Conservation (phyloP, 352 stramenopile genomes). For the Globisporangium alternatum region DNA sequence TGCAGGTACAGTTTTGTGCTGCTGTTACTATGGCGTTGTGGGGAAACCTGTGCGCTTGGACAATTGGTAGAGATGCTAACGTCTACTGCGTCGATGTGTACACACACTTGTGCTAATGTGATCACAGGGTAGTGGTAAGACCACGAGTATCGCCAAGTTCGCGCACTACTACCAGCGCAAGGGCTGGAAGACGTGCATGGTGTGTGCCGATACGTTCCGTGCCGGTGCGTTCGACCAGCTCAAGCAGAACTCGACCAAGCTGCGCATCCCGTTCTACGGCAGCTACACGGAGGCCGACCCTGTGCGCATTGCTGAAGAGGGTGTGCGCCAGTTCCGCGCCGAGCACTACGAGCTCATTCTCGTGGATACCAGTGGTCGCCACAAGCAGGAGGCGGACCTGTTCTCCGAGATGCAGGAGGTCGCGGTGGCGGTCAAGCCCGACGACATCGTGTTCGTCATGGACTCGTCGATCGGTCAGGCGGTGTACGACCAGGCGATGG, state of each 20-base stretch:
- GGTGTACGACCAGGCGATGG: slow-evolving; percentile 95
- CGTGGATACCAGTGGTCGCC: slow-evolving; percentile 98
- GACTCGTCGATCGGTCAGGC: slow-evolving; percentile 99
- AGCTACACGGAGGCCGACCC: slow-evolving; percentile 98
- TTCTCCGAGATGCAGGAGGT: slow-evolving; percentile 99
- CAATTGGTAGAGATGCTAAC: neutral
- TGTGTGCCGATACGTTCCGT: slow-evolving; percentile 99
- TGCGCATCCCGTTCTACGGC: slow-evolving; percentile 98
- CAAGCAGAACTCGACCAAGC: slow-evolving; percentile 99
- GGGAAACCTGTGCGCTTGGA: neutral
- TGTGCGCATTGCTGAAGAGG: slow-evolving; percentile 97
- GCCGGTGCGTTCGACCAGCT: slow-evolving; percentile 99
- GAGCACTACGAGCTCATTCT: slow-evolving; percentile 99
- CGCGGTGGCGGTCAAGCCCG: slow-evolving; percentile 90
- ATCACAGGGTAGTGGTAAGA: slow-evolving; percentile 97
- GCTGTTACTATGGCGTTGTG: neutral
- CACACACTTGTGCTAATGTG: neutral
- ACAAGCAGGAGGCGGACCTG: slow-evolving; percentile 97
- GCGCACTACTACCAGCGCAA: slow-evolving; percentile 98
- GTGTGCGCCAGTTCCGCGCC: slow-evolving; percentile 94
- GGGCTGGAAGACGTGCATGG: slow-evolving; percentile 98
- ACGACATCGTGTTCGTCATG: slow-evolving; percentile 99
- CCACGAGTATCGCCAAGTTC: slow-evolving; percentile 99
- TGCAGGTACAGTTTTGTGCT: slow-evolving; percentile 26
- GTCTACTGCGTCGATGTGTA: slow-evolving; percentile 1